Evolutionary conservation across 2,329 filamentous ascomycete species (phyloP).

Genomic region (Scedosporium minutisporum): DNA sequence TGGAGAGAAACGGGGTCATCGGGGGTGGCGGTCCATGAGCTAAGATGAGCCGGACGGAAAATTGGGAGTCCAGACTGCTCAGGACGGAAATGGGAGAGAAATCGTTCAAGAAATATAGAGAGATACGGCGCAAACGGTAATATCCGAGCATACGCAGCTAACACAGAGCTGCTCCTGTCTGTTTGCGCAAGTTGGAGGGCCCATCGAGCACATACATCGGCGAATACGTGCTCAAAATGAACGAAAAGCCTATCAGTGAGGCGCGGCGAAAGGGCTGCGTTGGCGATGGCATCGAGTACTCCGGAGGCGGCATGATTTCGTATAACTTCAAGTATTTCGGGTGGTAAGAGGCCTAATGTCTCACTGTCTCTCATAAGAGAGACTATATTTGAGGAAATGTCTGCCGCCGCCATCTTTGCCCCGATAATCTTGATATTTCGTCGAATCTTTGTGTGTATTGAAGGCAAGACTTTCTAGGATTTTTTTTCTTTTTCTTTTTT

Average conservation of each 20-base stretch:
- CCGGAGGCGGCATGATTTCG: constrained; percentile 46
- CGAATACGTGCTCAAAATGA: constrained; percentile 64
- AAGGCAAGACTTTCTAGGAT: neutral
- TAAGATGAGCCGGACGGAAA: neutral
- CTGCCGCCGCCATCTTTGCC: constrained; percentile 10
- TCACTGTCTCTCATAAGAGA: constrained; percentile 10
- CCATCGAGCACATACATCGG: constrained; percentile 80
- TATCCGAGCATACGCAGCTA: constrained; percentile 69
- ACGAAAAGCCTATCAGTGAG: constrained; percentile 66
- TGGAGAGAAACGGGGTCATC: constrained; percentile 16
- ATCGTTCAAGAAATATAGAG: constrained; percentile 57
- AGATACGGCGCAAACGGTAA: constrained; percentile 76
- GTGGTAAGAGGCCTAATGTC: constrained; percentile 39
- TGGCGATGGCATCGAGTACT: constrained; percentile 63
- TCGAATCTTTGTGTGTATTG: neutral
- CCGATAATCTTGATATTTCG: neutral
- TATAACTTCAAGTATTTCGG: constrained; percentile 60
- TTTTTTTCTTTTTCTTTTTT: constrained; percentile 1
- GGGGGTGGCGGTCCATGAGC: constrained; percentile 12
- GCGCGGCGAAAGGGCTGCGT: constrained; percentile 57
- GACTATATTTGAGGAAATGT: constrained; percentile 10
- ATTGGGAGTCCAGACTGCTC: constrained; percentile 12
- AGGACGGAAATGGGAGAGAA: neutral
- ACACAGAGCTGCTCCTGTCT: constrained; percentile 28
- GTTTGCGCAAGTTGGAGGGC: constrained; percentile 33